These are phyloP conservation scores for Pseudogymnoascus pannorum DNA, from an alignment of 2,329 filamentous ascomycete genomes.

Conservation along the genomic window DNA sequence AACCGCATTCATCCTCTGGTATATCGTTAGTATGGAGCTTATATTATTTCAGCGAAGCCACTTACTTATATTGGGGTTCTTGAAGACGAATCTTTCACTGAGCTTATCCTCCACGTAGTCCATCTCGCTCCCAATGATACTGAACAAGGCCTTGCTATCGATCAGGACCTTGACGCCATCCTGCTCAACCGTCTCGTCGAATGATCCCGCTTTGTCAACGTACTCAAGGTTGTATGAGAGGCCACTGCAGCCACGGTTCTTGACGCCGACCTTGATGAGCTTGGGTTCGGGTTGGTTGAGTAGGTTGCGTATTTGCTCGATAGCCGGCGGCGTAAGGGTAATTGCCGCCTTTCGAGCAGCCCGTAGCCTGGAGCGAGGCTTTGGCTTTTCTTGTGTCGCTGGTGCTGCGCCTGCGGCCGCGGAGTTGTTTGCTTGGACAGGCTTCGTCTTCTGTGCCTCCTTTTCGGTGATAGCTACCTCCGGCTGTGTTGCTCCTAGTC, in stretches of 20 bases:
- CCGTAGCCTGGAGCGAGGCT: slow-evolving; percentile 61
- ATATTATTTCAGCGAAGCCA: slow-evolving; percentile 23
- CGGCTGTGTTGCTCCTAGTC: slow-evolving; percentile 28
- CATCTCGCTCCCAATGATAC: slow-evolving; percentile 98
- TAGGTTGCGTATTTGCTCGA: slow-evolving; percentile 68
- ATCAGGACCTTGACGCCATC: slow-evolving; percentile 94
- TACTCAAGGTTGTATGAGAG: slow-evolving; percentile 91
- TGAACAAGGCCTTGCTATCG: slow-evolving; percentile 94
- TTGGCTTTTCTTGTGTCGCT: slow-evolving; percentile 29
- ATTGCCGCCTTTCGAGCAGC: slow-evolving; percentile 81
- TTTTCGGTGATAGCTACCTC: slow-evolving; percentile 48
- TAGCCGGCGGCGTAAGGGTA: slow-evolving; percentile 71
- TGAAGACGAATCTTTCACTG: slow-evolving; percentile 86
- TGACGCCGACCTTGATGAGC: slow-evolving; percentile 88
- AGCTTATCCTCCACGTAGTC: slow-evolving; percentile 97
- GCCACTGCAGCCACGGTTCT: slow-evolving; percentile 89
- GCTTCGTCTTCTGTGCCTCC: slow-evolving; percentile 61
- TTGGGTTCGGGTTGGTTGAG: slow-evolving; percentile 83
- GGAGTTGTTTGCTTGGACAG: slow-evolving; percentile 34
- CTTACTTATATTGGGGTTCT: slow-evolving; percentile 97
- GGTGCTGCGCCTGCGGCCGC: slow-evolving; percentile 38
- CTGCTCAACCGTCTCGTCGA: slow-evolving; percentile 91
- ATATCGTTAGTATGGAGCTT: slow-evolving; percentile 16
- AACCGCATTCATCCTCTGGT: slow-evolving; percentile 88
- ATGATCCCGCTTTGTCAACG: slow-evolving; percentile 78